Conservation (phyloP, 1,139 yeast species). For the Suhomyces bribrorum region DNA sequence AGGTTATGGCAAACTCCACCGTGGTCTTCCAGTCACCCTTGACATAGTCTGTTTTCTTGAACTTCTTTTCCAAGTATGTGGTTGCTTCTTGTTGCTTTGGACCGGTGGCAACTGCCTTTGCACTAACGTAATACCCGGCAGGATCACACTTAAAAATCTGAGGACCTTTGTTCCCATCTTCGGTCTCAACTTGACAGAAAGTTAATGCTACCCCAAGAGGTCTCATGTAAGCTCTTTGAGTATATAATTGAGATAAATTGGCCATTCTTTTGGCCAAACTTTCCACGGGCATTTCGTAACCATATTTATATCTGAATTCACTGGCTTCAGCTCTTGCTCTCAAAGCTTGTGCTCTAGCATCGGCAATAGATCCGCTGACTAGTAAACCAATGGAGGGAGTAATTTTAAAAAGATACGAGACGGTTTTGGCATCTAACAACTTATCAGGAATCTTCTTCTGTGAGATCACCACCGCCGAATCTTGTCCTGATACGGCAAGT, state of each 20-base stretch:
- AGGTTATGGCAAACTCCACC: constrained; percentile 85
- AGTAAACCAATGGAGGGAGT: constrained; percentile 86
- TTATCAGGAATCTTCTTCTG: constrained; percentile 97
- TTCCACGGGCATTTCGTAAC: constrained; percentile 96
- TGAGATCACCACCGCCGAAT: constrained; percentile 85
- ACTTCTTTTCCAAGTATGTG: constrained; percentile 87
- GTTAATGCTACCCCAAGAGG: constrained; percentile 94
- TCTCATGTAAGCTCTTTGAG: constrained; percentile 99
- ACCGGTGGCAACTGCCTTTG: constrained; percentile 92
- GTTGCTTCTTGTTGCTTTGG: constrained; percentile 97
- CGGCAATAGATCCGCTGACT: constrained; percentile 95
- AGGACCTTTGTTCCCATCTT: constrained; percentile 83
- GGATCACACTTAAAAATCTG: constrained; percentile 92
- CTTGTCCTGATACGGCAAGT: constrained; percentile 82
- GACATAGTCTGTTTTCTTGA: constrained; percentile 70
- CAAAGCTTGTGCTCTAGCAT: constrained; percentile 86
- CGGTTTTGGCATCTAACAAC: constrained; percentile 81
- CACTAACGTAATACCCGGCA: constrained; percentile 92
- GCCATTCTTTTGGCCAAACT: constrained; percentile 94
- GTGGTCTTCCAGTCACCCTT: constrained; percentile 88
- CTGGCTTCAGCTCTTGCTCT: constrained; percentile 94
- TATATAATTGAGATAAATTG: constrained; percentile 88
- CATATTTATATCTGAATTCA: constrained; percentile 90
- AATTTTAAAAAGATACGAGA: constrained; percentile 80
- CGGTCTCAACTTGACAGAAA: constrained; percentile 64